These are phyloP conservation scores for Murraya paniculata DNA, from an alignment of 345 rosid species.

Conservation along the genomic window DNA sequence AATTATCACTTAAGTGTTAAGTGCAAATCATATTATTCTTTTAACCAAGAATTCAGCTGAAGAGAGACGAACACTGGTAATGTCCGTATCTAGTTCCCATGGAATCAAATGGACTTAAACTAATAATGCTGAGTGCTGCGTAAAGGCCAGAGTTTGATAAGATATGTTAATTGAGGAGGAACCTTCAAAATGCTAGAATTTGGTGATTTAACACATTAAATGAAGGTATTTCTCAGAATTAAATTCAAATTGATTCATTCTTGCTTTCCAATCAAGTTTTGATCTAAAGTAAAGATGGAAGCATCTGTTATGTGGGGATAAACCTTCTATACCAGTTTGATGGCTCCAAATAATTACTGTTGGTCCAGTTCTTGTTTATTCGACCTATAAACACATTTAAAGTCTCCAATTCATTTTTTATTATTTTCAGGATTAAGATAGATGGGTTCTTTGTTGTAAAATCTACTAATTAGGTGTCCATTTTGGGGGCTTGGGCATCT, in stretches of 20 bases:
- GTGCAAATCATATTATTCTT: background rate
- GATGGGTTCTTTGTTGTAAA: background rate
- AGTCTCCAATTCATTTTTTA: background rate
- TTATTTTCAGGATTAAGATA: background rate
- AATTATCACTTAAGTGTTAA: background rate
- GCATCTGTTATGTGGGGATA: background rate
- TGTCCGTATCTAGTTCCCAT: background rate
- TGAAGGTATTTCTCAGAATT: background rate
- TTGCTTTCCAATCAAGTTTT: background rate
- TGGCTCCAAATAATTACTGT: background rate
- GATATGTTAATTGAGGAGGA: background rate
- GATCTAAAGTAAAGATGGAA: background rate
- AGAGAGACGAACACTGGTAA: background rate
- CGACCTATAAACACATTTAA: background rate
- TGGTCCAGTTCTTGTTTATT: background rate
- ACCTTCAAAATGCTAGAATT: background rate
- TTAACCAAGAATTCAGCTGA: background rate
- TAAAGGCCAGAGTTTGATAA: background rate
- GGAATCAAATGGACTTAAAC: background rate
- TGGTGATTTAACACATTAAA: background rate
- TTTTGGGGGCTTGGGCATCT: too few species aligned
- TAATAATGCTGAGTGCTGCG: background rate
- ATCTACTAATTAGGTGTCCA: too few species aligned
- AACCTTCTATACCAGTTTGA: background rate
- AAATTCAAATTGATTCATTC: background rate